These are phyloP conservation scores for Neophaeococcomyces aloes DNA, from an alignment of 2,329 filamentous ascomycete genomes.

Conservation along the genomic window DNA sequence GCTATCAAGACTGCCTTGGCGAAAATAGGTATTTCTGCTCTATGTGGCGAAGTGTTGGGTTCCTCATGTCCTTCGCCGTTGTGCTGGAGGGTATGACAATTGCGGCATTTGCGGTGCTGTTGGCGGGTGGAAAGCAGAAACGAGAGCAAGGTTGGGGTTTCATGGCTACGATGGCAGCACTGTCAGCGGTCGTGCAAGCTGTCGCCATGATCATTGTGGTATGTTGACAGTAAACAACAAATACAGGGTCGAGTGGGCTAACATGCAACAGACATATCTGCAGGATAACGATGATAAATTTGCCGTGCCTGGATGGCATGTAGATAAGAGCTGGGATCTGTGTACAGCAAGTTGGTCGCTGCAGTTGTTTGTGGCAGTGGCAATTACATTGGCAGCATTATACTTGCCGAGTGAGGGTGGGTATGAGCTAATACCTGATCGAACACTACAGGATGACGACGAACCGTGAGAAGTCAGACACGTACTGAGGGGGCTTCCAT, in stretches of 20 bases:
- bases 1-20: slow-evolving; percentile 54
- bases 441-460: slow-evolving; percentile 6
- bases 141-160: slow-evolving; percentile 76
- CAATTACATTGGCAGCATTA: slow-evolving; percentile 56
- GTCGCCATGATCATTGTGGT: slow-evolving; percentile 76
- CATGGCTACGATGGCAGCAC: slow-evolving; percentile 52
- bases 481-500: too few species aligned
- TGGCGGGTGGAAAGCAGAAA: slow-evolving; percentile 68
- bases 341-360: slow-evolving; percentile 52
- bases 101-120: slow-evolving; percentile 67
- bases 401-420: slow-evolving; percentile 70
- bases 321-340: slow-evolving; percentile 70
- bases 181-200: slow-evolving; percentile 60
- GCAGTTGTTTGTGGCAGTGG: slow-evolving; percentile 42
- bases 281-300: slow-evolving; percentile 78
- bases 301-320: slow-evolving; percentile 63
- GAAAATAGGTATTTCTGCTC: slow-evolving; percentile 71
- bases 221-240: slow-evolving; percentile 30
- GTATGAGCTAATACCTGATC: slow-evolving; percentile 62
- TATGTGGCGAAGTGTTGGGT: slow-evolving; percentile 82
- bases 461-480: too few species aligned
- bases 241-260: slow-evolving; percentile 3
- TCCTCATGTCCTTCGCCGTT: slow-evolving; percentile 73
- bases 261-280: slow-evolving; percentile 56
- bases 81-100: slow-evolving; percentile 72